phyloP scores from a whole-genome alignment of 106 monocot genomes.

The Dendrobium officinale region DNA sequence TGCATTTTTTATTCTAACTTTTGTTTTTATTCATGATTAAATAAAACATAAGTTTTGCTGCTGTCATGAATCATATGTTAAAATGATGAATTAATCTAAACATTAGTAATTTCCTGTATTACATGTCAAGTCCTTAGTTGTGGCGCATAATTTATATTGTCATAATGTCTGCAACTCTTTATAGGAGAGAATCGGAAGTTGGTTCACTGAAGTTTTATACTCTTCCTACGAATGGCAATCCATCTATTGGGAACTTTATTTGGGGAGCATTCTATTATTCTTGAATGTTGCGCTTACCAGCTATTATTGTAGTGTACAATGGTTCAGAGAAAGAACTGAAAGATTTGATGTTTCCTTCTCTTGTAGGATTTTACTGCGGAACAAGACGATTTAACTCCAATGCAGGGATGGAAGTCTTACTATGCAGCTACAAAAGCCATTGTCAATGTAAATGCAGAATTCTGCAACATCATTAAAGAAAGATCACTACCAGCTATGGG shows the following conservation, averaged over 20 bases:
- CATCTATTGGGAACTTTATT: neutral
- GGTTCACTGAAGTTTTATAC: neutral
- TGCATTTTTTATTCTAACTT: neutral
- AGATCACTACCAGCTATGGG: constrained; percentile 70
- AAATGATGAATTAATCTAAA: neutral
- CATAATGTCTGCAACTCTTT: neutral
- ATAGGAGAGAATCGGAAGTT: neutral
- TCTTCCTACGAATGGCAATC: neutral
- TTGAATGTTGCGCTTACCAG: neutral
- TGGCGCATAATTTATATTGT: neutral
- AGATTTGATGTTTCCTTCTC: constrained; percentile 5
- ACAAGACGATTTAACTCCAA: constrained; percentile 58
- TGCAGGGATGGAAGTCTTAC: constrained; percentile 95
- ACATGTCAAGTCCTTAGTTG: neutral
- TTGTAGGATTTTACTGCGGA: constrained; percentile 86
- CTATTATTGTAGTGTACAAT: neutral
- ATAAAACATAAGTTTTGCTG: neutral
- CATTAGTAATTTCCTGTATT: neutral
- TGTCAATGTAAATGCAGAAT: constrained; percentile 70
- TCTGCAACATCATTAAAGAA: constrained; percentile 76
- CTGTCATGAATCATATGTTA: neutral
- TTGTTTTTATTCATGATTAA: neutral
- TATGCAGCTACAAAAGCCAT: constrained; percentile 92
- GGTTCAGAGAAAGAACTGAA: neutral
- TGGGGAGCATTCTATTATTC: neutral